Evolutionary conservation across 768 basidiomycete species (phyloP), one percentile per base, ranked within the genome.

Genomic region (Pisolithus albus): DNA sequence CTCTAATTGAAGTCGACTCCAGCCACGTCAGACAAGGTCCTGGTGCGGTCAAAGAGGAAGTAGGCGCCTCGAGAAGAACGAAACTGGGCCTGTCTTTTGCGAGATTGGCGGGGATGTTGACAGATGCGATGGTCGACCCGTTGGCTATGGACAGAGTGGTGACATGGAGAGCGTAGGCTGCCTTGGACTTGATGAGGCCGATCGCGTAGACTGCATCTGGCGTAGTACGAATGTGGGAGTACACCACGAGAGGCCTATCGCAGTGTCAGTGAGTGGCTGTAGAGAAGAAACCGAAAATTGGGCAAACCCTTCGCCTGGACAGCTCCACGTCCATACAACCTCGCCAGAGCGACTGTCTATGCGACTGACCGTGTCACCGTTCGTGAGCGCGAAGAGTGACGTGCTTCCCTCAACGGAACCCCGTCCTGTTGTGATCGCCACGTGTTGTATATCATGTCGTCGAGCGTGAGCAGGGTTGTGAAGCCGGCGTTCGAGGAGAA

Each of bases 281-380:
- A 32, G 28, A 26, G 26, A 48, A 26, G 36, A 10, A 19, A 11
- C 36, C 2, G 36, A 10, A 19, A 11, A 37, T 1, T 6, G 16
- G 21, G 70, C 81, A 57, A 60, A 90, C 88, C 74, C 77, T 46
- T 83, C 76, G 61, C 88, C 86, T 13, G 74, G 72, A 21, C 83
- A 75, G n/a, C 73, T 75, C 86, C 89, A 92, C 1, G 68, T 72
- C 92, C 92, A 95, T 23, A 69, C 63, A 1, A 71, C 66, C 8
- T 77, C 70, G 1, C 89, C 89, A 1, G 74, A 77, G 3, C 53
- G 61, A 0, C 71, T 61, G 52, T 79, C 66, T 13, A 93, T 55
- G 26, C 72, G 72, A 8, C 70, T 75, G 7, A 92, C 72, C 0
- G 73, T 74, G 59, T 80, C 72, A 4, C 82, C 86, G 56, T 86